Conservation (phyloP, 331 rosid species). For the Saraca asoca region DNA sequence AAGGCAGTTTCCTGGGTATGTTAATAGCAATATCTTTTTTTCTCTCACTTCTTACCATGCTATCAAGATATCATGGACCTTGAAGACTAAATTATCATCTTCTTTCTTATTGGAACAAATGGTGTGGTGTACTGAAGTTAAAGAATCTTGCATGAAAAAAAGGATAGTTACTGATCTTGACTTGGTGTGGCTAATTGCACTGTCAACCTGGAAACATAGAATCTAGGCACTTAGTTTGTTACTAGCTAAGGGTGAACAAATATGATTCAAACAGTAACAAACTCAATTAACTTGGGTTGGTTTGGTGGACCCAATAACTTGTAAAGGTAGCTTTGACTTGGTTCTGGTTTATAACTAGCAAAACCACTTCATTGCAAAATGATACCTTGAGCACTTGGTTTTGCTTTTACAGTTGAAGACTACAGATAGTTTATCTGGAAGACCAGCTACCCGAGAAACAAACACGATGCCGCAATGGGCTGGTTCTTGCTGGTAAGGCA, state of each 20-base stretch:
- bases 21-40: conserved; percentile 10
- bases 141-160: conserved; percentile 1
- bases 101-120: conserved; percentile 22
- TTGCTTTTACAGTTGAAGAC: conserved; percentile 58
- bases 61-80: conserved; percentile 26
- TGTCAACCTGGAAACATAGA: not conserved
- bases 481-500: conserved; percentile 94
- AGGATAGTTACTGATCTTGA: conserved; percentile 13
- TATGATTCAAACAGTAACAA: not conserved
- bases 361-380: not conserved
- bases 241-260: not conserved
- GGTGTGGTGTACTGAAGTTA: not conserved
- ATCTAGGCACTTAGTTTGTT: not conserved
- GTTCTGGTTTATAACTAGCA: not conserved
- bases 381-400: not conserved
- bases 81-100: conserved; percentile 3
- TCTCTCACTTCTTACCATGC: conserved; percentile 5
- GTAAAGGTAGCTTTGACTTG: not conserved
- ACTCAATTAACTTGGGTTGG: not conserved
- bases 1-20: conserved; percentile 88
- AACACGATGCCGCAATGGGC: conserved; percentile 99
- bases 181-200: conserved; percentile 3
- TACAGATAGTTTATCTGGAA: conserved; percentile 71
- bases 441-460: conserved; percentile 85
- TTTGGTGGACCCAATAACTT: not conserved